Evolutionary conservation across 345 rosid genomes (phyloP), one percentile per base, ranked within the genome.

Genomic region (Sisymbrium altissimum): DNA sequence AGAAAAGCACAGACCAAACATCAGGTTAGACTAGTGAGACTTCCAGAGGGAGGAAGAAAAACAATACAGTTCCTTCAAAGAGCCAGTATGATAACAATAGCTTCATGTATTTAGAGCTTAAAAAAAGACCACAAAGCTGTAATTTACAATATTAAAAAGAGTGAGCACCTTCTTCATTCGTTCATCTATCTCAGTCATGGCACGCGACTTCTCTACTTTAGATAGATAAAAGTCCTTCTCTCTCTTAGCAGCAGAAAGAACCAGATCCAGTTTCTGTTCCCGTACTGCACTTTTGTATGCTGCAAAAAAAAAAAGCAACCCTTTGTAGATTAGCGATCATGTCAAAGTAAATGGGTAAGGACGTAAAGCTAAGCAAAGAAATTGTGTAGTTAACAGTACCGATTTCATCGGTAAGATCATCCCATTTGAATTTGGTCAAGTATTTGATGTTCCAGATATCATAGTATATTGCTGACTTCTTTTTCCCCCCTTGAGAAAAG

Each of bases 391-490:
- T 27, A 65, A 70, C 23, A 74, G 58, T 87, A 94, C 98, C 97
- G 11, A 83, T 91, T 76, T 94, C 97, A 66, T 83, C 91, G 1
- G 93, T 88, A 63, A 91, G 97, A 85, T 91, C 91, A 29, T 94
- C 98, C 98, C 98, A 94, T 73, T 88, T 89, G 84, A 94, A 94
- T 83, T 91, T 92, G 69, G 89, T 92, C 69, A 95, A 81, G 84
- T 95, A 95, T 74, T 87, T 95, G 76, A 89, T 92, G 84, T 92
- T 95, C 99, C 99, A 91, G 57, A 87, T 81, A 77, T 95, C 97
- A 71, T 87, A 92, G 71, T 84, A 89, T 61, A 86, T 82, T 1
- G 87, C 60, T 10, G 97, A 92, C 72, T 92, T 81, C 85, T 92
- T 95, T 83, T 72, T 95, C 56, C 99, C 99, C 65, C 99, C 99